Percentiles rank a stretch among this genome's conserved stretches.
phyloP scores from a whole-genome alignment of 169 alveolate genomes.

The Eimeria maxima region DNA sequence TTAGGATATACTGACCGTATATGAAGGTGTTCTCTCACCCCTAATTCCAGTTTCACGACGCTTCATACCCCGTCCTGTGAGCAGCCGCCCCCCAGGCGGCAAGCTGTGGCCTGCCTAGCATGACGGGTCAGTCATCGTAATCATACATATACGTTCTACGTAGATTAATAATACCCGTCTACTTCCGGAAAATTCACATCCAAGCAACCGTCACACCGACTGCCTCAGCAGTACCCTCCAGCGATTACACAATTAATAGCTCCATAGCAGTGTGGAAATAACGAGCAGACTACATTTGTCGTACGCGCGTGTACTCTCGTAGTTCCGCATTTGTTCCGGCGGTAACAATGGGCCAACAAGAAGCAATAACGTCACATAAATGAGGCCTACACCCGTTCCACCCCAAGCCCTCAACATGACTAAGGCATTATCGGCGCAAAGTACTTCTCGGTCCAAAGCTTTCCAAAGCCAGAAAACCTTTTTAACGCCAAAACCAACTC shows the following conservation, averaged over 20 bases:
- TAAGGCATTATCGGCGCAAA: neutral
- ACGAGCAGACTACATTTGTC: neutral
- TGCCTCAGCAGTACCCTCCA: too few species aligned
- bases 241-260: too few species aligned
- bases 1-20: neutral
- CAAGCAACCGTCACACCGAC: too few species aligned
- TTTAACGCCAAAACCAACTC: neutral
- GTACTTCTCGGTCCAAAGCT: neutral
- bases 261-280: neutral
- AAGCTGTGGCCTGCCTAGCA: neutral
- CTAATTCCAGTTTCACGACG: neutral
- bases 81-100: neutral
- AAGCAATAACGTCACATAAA: too few species aligned
- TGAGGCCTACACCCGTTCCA: neutral
- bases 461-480: neutral
- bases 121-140: too few species aligned
- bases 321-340: neutral
- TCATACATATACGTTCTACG: too few species aligned
- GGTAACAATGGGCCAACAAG: neutral
- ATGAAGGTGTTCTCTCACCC: neutral
- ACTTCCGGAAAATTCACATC: too few species aligned
- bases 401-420: too few species aligned
- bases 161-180: too few species aligned
- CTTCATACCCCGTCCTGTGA: neutral
- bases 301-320: neutral